These are phyloP conservation scores for Purpureocillium takamizusanense DNA, from an alignment of 2,329 filamentous ascomycete genomes.

Conservation along the genomic window DNA sequence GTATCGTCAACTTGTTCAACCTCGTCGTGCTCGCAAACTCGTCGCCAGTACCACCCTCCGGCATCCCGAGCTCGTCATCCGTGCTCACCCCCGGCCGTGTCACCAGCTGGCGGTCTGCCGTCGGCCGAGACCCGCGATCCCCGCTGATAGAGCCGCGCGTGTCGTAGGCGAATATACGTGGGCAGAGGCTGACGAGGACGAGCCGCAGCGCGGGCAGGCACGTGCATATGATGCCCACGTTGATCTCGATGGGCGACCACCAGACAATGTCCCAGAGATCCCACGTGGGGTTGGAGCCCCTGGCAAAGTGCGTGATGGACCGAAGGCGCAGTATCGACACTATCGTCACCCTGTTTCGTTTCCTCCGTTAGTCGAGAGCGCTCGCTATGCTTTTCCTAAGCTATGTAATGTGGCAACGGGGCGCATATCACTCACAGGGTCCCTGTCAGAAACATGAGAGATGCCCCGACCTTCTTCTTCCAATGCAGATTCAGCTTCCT, in stretches of 20 bases:
- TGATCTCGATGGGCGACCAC: conserved; percentile 24
- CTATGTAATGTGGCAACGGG: not conserved
- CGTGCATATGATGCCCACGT: conserved; percentile 15
- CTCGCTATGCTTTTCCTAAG: too few species aligned
- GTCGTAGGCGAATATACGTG: conserved; percentile 3
- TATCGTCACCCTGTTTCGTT: conserved; percentile 16
- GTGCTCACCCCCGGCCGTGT: too few species aligned
- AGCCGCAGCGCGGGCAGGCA: conserved; percentile 22
- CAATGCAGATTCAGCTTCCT: conserved; percentile 21
- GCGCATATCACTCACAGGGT: conserved; percentile 19
- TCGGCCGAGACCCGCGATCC: not conserved
- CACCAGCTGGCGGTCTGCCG: not conserved
- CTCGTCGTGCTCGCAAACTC: too few species aligned
- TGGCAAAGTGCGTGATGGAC: conserved; percentile 16
- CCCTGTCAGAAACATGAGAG: conserved; percentile 34
- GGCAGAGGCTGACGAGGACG: conserved; percentile 16
- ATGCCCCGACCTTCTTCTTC: conserved; percentile 32
- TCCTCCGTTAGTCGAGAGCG: not conserved
- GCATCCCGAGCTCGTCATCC: too few species aligned
- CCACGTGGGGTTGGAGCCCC: conserved; percentile 19
- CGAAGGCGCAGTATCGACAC: conserved; percentile 20
- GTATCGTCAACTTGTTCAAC: too few species aligned
- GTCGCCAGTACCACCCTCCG: too few species aligned
- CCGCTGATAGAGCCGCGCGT: not conserved
- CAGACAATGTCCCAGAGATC: conserved; percentile 17